These are phyloP conservation scores for Ensete glaucum DNA, from an alignment of 176 grass and related monocot species.

Conservation along the genomic window DNA sequence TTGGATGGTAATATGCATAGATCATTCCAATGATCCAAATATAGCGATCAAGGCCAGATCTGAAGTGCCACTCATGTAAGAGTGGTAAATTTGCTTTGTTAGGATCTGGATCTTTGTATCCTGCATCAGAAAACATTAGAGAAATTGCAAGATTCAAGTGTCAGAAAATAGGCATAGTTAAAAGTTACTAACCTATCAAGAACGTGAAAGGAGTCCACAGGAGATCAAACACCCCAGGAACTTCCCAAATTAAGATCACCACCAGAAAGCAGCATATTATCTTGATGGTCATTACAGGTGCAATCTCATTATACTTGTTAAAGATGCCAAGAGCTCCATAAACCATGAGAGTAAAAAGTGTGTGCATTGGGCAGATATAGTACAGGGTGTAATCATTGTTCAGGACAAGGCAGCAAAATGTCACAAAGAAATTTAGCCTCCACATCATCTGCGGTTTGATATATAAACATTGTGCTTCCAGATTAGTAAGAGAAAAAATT, in stretches of 20 bases:
- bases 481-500: constrained; percentile 4
- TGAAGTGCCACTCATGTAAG: constrained; percentile 24
- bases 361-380: constrained; percentile 22
- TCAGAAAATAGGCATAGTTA: not conserved
- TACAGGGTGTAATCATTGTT: constrained; percentile 20
- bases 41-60: constrained; percentile 23
- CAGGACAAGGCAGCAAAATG: constrained; percentile 19
- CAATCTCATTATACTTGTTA: constrained; percentile 21
- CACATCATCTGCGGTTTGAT: constrained; percentile 14
- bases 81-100: constrained; percentile 15
- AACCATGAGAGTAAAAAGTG: constrained; percentile 22
- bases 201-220: constrained; percentile 15
- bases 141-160: not conserved
- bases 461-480: not conserved
- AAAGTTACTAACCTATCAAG: constrained; percentile 11
- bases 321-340: constrained; percentile 19
- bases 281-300: constrained; percentile 10
- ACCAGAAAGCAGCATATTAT: constrained; percentile 14
- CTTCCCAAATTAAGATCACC: constrained; percentile 20
- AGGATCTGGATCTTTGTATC: constrained; percentile 17
- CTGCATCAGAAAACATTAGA: not conserved
- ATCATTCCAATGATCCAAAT: constrained; percentile 23
- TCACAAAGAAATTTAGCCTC: constrained; percentile 19
- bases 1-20: constrained; percentile 18
- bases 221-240: constrained; percentile 21